Evolutionary conservation across 495 filamentous ascomycete genomes (phyloP), one percentile per base, ranked within the genome.

Genomic region (Xylaria sp.): DNA sequence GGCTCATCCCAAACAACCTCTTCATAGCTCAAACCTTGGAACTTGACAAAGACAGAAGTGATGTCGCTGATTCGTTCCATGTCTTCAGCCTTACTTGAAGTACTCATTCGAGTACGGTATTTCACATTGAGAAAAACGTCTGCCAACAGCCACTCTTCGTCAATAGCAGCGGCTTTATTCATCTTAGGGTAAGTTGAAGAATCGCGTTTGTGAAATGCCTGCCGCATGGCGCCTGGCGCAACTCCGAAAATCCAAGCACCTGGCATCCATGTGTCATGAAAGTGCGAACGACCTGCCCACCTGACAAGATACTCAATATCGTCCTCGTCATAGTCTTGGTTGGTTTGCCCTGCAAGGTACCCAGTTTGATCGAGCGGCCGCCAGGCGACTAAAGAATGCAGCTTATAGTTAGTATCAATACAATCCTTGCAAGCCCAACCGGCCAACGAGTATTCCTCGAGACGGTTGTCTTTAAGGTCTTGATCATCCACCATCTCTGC

Each of bases 11-110:
- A 98, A 1, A 96, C 93, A 0, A 89, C 84, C 59, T 98, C 93
- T 70, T 98, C 95, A 78, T 98, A 98, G 7, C 90, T 85, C n/a
- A 98, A 85, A n/a, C 97, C 97, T 79, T 95, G 93, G 78, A 93
- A 98, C 72, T 99, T 99, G 75, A 97, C 90, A 35, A 89, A 87
- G 12, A 93, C 93, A 73, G 88, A 82, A 21, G 85, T 82, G 26
- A 97, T 88, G 70, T 94, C 87, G 12, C 86, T 85, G 48, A 97
- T 89, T 0, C 90, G 86, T 15, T 83, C 84, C 62, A 91, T 82
- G 76, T 95, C 93, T 37, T 91, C 83, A 61, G 91, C 86, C 70
- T 90, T 87, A 31, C 89, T 87, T 5, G 77, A 77, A 21, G 77
- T 69, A 12, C 9, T 61, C 21, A 76, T 72, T 72, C 40, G 61